Evolutionary conservation across 495 filamentous ascomycete species (phyloP).

Genomic region (Lophiotrema nucula): DNA sequence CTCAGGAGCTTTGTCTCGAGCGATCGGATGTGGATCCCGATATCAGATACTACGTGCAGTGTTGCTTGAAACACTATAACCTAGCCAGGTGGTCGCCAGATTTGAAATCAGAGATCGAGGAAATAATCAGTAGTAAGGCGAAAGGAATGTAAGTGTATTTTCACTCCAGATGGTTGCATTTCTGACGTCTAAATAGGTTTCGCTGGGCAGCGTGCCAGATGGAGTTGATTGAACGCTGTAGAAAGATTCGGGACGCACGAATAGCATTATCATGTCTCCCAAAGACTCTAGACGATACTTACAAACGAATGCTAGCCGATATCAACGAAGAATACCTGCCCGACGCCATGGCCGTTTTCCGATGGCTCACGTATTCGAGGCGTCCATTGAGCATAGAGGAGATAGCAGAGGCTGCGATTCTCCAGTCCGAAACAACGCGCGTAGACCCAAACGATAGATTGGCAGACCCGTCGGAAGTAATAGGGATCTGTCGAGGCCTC

Average conservation of each 20-base stretch:
- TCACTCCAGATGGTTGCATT: neutral
- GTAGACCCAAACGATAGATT: neutral
- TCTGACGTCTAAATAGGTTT: neutral
- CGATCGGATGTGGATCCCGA: neutral
- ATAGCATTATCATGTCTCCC: neutral
- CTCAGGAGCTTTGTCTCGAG: neutral
- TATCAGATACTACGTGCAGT: neutral
- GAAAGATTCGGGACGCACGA: neutral
- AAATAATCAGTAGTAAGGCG: neutral
- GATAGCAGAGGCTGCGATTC: neutral
- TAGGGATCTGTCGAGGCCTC: neutral
- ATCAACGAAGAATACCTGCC: neutral
- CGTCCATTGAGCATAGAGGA: neutral
- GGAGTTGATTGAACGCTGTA: neutral
- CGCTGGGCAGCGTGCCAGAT: neutral
- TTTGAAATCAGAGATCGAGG: neutral
- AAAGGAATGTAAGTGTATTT: neutral
- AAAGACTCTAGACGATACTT: neutral
- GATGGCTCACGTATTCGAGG: neutral
- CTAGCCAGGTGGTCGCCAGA: neutral
- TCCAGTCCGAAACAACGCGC: neutral
- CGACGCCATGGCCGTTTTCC: neutral
- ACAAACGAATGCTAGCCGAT: neutral
- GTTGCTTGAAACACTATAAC: neutral
- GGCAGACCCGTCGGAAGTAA: neutral